Percentiles rank a stretch among this genome's conserved stretches.
Conservation (phyloP, 495 filamentous ascomycete genomes). For the Lasiosphaeriaceae sp. region DNA sequence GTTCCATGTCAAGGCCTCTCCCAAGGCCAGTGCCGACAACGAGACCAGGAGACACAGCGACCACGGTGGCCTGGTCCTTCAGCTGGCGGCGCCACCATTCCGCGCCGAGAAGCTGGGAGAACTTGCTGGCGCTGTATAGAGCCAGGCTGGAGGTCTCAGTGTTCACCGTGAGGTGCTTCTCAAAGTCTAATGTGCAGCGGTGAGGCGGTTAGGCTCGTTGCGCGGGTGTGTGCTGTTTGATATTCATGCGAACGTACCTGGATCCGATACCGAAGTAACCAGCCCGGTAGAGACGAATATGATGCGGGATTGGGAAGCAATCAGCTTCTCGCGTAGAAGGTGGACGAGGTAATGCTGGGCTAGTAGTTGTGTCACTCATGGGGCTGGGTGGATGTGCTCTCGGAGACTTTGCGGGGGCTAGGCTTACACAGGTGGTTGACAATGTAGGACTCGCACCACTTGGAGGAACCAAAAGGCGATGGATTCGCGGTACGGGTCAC, state of each 20-base stretch:
- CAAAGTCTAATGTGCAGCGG: constrained; percentile 24
- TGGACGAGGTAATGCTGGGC: constrained; percentile 46
- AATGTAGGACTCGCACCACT: constrained; percentile 37
- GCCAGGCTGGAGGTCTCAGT: constrained; percentile 17
- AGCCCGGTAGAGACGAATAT: constrained; percentile 42
- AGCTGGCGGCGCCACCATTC: constrained; percentile 50
- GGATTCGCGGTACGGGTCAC: constrained; percentile 17
- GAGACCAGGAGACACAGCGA: constrained; percentile 44
- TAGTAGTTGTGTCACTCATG: constrained; percentile 6
- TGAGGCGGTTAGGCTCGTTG: not conserved
- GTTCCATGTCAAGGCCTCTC: constrained; percentile 11
- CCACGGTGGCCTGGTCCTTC: constrained; percentile 29
- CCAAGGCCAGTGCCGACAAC: constrained; percentile 35
- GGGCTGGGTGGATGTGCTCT: not conserved
- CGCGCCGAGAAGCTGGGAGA: constrained; percentile 39
- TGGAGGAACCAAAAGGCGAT: constrained; percentile 26
- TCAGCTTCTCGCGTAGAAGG: constrained; percentile 36
- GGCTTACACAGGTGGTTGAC: constrained; percentile 43
- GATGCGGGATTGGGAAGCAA: constrained; percentile 32
- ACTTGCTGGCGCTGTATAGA: constrained; percentile 38
- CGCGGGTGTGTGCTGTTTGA: not conserved
- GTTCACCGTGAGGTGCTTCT: constrained; percentile 28
- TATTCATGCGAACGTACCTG: not conserved
- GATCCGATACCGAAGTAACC: constrained; percentile 28
- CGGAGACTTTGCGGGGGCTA: not conserved